These are phyloP conservation scores for Trifolium pratense DNA, from an alignment of 306 rosid species.

Conservation along the genomic window DNA sequence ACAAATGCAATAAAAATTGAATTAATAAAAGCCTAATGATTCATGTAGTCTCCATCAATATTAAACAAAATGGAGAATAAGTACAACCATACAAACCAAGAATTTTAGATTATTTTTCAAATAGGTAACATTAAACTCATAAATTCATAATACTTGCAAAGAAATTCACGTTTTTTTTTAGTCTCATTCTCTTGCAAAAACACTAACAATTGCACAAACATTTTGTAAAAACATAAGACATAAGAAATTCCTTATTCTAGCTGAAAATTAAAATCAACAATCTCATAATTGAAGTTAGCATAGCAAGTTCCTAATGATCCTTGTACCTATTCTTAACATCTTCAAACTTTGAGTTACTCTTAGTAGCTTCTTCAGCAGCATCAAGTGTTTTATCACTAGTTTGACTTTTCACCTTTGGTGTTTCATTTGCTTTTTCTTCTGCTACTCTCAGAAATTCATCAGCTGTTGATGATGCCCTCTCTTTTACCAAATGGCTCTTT, in stretches of 20 bases:
- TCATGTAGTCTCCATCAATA: slow-evolving; percentile 18
- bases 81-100: slow-evolving; percentile 12
- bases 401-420: slow-evolving; percentile 42
- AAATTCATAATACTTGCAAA: background rate
- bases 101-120: slow-evolving; percentile 13
- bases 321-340: slow-evolving; percentile 44
- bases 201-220: slow-evolving; percentile 29
- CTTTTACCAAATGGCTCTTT: slow-evolving; percentile 41
- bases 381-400: slow-evolving; percentile 38
- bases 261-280: too few species aligned
- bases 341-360: slow-evolving; percentile 25
- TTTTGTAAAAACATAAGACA: slow-evolving; percentile 31
- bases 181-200: slow-evolving; percentile 1
- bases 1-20: background rate
- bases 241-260: slow-evolving; percentile 39
- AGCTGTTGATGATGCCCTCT: slow-evolving; percentile 59
- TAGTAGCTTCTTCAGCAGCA: slow-evolving; percentile 42
- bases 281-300: slow-evolving; percentile 1
- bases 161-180: background rate
- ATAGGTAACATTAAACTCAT: background rate
- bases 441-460: slow-evolving; percentile 52
- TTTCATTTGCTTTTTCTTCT: slow-evolving; percentile 48
- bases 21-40: slow-evolving; percentile 4
- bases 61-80: slow-evolving; percentile 13
- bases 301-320: slow-evolving; percentile 22